Percentiles rank a stretch among this genome's conserved stretches.
phyloP scores from a whole-genome alignment of 768 basidiomycete genomes.

The Macrolepiota dolichaula region DNA sequence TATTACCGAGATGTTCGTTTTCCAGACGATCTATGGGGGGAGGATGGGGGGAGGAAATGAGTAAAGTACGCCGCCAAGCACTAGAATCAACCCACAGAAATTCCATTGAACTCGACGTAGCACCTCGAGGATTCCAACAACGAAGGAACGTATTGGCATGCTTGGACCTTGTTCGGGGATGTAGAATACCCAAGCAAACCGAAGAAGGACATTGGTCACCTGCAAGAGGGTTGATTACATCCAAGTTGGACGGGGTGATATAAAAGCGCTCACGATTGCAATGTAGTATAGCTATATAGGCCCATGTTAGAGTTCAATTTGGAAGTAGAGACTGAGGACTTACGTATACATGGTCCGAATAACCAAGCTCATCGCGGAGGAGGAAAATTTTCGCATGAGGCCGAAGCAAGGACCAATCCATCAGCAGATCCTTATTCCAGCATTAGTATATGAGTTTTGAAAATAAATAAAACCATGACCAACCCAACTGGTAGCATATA shows the following conservation, averaged over 20 bases:
- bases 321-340: slow-evolving; percentile 18
- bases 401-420: slow-evolving; percentile 89
- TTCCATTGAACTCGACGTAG: slow-evolving; percentile 89
- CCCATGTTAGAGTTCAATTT: background rate
- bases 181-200: slow-evolving; percentile 84
- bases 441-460: background rate
- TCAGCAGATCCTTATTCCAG: slow-evolving; percentile 62
- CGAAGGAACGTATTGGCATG: slow-evolving; percentile 57
- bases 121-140: slow-evolving; percentile 71
- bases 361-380: slow-evolving; percentile 74
- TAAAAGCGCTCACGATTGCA: slow-evolving; percentile 63
- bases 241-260: background rate
- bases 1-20: slow-evolving; percentile 91
- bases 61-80: background rate
- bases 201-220: slow-evolving; percentile 68
- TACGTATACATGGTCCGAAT: slow-evolving; percentile 59
- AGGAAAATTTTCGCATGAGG: slow-evolving; percentile 52
- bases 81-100: slow-evolving; percentile 59
- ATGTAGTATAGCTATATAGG: slow-evolving; percentile 67
- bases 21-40: slow-evolving; percentile 38
- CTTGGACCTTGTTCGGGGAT: slow-evolving; percentile 50
- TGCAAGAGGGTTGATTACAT: slow-evolving; percentile 23
- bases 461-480: slow-evolving; percentile 16
- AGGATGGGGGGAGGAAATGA: too few relatives aligned
- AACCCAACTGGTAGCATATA: slow-evolving; percentile 82